Percentiles rank a stretch among this genome's conserved stretches.
Evolutionary conservation across 2,329 filamentous ascomycete species (phyloP).

Genomic region (Mycosphaerella sp.): DNA sequence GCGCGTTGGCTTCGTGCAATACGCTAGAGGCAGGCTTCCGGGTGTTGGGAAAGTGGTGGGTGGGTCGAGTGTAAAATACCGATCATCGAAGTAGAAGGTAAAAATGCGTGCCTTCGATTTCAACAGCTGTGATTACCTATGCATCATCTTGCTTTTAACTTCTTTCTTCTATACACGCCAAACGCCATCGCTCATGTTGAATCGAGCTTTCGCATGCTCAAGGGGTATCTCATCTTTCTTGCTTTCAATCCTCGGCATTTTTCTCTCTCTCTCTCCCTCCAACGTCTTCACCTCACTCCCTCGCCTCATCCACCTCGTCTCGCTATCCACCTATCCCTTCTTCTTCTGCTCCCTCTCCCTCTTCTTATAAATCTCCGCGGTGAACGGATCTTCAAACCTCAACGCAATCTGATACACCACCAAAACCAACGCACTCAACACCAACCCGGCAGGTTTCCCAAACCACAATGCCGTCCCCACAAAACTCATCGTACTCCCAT

Average conservation of each 20-base stretch:
- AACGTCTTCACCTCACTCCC: slow-evolving; percentile 21
- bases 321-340: neutral
- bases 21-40: neutral
- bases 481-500: slow-evolving; percentile 88
- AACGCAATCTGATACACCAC: slow-evolving; percentile 74
- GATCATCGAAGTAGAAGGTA: too few species aligned
- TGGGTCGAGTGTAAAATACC: too few species aligned
- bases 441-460: slow-evolving; percentile 77
- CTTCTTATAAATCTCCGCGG: slow-evolving; percentile 85
- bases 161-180: neutral
- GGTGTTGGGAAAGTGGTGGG: too few species aligned
- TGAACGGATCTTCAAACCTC: slow-evolving; percentile 90
- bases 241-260: neutral
- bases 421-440: slow-evolving; percentile 69
- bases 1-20: neutral
- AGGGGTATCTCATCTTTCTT: slow-evolving; percentile 19
- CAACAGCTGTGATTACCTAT: too few species aligned
- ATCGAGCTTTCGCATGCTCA: slow-evolving; percentile 20
- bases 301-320: too few species aligned
- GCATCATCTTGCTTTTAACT: neutral
- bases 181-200: slow-evolving; percentile 30
- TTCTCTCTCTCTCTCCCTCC: neutral
- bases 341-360: slow-evolving; percentile 51
- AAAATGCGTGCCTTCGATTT: too few species aligned
- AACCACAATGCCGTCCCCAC: slow-evolving; percentile 77